These are phyloP conservation scores for Lentinus tigrinus DNA, from an alignment of 768 basidiomycete species.

Conservation along the genomic window DNA sequence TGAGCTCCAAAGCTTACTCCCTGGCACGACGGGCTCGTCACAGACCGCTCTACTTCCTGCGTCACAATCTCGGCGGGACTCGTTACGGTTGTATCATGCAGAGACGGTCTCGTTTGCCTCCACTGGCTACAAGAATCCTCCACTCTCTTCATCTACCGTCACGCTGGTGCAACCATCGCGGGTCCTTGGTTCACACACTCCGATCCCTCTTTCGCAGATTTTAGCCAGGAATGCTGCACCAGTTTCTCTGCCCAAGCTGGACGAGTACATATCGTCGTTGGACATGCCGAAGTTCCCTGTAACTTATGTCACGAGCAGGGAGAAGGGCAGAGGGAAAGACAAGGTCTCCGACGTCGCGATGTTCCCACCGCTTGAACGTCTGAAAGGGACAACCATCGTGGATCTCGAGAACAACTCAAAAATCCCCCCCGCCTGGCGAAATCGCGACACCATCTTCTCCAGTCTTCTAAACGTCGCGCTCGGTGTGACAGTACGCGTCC, in stretches of 20 bases:
- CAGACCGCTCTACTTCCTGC: neutral
- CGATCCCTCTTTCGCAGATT: constrained; percentile 54
- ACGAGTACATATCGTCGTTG: constrained; percentile 52
- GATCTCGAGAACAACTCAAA: constrained; percentile 58
- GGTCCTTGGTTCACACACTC: constrained; percentile 32
- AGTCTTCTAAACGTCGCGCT: constrained; percentile 45
- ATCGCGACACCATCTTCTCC: constrained; percentile 52
- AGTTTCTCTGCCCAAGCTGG: constrained; percentile 60
- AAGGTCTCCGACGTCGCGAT: constrained; percentile 32
- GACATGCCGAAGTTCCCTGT: constrained; percentile 42
- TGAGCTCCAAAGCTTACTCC: constrained; percentile 6
- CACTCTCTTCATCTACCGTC: constrained; percentile 1
- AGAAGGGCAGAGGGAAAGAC: constrained; percentile 16
- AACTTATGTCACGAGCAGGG: neutral
- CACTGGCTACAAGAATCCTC: neutral
- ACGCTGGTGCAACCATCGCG: constrained; percentile 6
- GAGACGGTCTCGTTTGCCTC: neutral
- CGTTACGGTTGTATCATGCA: neutral
- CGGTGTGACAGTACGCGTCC: constrained; percentile 50
- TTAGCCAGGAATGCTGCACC: constrained; percentile 61
- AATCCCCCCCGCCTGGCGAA: constrained; percentile 51
- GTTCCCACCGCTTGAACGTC: constrained; percentile 64
- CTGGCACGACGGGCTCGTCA: neutral
- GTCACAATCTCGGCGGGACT: neutral
- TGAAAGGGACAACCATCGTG: constrained; percentile 51